phyloP scores from a whole-genome alignment of 371 early-diverging fungal species.

The Mucor saturninus region DNA sequence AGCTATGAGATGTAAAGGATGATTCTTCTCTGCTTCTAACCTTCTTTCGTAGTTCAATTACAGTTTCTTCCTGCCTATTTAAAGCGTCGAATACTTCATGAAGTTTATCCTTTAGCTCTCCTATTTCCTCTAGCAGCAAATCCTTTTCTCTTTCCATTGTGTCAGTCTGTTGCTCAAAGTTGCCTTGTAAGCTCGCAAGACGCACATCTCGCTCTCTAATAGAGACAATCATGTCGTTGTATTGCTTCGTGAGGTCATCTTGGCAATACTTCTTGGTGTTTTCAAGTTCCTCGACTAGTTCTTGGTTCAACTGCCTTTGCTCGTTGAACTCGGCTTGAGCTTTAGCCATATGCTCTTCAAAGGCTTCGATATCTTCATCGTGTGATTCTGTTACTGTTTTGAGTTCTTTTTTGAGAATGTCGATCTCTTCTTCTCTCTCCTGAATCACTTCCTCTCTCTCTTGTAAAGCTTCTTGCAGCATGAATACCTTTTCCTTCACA shows the following conservation, averaged over 20 bases:
- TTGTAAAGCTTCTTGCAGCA: conserved; percentile 6
- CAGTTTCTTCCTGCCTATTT: conserved; percentile 26
- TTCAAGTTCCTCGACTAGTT: conserved; percentile 20
- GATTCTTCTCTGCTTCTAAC: background rate
- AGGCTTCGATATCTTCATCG: conserved; percentile 22
- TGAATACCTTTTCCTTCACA: conserved; percentile 15
- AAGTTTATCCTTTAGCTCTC: conserved; percentile 32
- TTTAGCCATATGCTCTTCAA: conserved; percentile 24
- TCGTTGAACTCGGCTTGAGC: conserved; percentile 11
- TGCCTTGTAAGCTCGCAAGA: conserved; percentile 42
- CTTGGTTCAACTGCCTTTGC: conserved; percentile 27
- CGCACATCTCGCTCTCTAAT: conserved; percentile 45
- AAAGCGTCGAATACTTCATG: conserved; percentile 13
- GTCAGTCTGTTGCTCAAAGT: conserved; percentile 40
- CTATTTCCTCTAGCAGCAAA: conserved; percentile 39
- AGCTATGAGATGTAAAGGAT: too few species aligned
- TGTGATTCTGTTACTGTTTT: conserved; percentile 23
- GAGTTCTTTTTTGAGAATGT: conserved; percentile 20
- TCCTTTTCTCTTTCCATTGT: conserved; percentile 40
- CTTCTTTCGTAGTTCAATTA: conserved; percentile 20
- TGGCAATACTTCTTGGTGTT: conserved; percentile 16
- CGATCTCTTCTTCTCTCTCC: conserved; percentile 24
- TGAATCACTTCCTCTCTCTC: conserved; percentile 18
- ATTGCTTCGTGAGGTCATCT: conserved; percentile 33
- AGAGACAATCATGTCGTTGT: conserved; percentile 32